phyloP scores from a whole-genome alignment of 495 filamentous ascomycete genomes.

The Xylaria intraflava region DNA sequence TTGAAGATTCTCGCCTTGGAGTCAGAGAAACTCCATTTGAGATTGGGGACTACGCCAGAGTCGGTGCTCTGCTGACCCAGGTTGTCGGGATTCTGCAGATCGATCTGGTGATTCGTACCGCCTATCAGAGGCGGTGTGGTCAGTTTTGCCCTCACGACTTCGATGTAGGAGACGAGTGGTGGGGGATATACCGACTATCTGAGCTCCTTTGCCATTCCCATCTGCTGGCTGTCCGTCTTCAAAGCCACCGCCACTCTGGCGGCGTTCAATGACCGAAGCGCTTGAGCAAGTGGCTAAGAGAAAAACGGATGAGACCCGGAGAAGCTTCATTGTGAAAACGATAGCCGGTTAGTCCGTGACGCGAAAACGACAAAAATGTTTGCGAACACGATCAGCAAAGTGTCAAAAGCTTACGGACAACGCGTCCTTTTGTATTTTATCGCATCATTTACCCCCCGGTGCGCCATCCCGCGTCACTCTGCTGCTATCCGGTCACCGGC shows the following conservation, averaged over 20 bases:
- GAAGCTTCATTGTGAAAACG: conserved; percentile 18
- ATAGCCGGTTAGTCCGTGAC: neutral
- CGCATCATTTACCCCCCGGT: neutral
- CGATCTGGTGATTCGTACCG: conserved; percentile 45
- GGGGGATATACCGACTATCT: conserved; percentile 41
- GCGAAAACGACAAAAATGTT: neutral
- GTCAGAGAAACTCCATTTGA: conserved; percentile 61
- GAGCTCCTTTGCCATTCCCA: conserved; percentile 49
- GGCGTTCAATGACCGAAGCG: conserved; percentile 16
- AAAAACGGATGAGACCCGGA: conserved; percentile 16
- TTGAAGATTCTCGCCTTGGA: conserved; percentile 52
- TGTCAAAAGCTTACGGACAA: neutral
- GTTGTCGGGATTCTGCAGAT: conserved; percentile 55
- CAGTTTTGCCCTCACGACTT: neutral
- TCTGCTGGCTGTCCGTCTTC: conserved; percentile 48
- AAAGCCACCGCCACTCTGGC: conserved; percentile 32
- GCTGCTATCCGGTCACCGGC: neutral
- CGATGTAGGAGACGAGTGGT: neutral
- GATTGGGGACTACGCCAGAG: conserved; percentile 51
- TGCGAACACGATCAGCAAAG: neutral
- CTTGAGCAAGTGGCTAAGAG: conserved; percentile 15
- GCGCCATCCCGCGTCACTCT: neutral
- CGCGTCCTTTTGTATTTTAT: neutral
- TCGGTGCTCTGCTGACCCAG: conserved; percentile 53
- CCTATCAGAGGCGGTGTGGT: conserved; percentile 22